phyloP scores from a whole-genome alignment of 2,329 filamentous ascomycete species.

The Scedosporium aurantiacum region DNA sequence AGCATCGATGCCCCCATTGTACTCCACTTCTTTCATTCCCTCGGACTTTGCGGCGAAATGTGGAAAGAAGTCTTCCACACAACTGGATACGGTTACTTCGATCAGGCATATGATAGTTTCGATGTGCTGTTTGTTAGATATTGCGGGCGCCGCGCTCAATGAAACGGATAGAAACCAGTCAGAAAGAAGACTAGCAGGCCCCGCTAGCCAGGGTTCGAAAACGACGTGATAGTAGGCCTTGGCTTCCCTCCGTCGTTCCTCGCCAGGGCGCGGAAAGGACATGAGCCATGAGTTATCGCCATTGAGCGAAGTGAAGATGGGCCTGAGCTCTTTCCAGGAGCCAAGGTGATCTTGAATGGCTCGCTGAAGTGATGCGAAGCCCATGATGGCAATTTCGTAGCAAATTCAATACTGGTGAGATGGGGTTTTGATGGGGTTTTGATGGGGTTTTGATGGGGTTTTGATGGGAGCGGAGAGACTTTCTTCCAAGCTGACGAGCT shows the following conservation, averaged over 20 bases:
- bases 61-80: not conserved
- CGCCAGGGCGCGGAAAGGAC: constrained; percentile 19
- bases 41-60: not conserved
- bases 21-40: not conserved
- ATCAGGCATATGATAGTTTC: constrained; percentile 12
- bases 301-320: constrained; percentile 21
- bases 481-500: too few relatives aligned
- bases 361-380: not conserved
- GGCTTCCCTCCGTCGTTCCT: constrained; percentile 11
- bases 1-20: constrained; percentile 12
- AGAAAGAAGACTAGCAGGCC: constrained; percentile 11
- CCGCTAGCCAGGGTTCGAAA: constrained; percentile 22
- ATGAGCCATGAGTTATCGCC: constrained; percentile 24
- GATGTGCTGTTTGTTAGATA: constrained; percentile 4
- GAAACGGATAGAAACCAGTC: constrained; percentile 15
- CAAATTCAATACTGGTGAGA: too few relatives aligned
- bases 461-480: too few relatives aligned
- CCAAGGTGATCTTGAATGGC: not conserved
- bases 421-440: too few relatives aligned
- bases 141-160: not conserved
- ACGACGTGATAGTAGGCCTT: constrained; percentile 21
- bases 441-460: too few relatives aligned
- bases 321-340: constrained; percentile 9
- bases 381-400: not conserved
- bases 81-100: not conserved